Base-by-base conservation (phyloP, 23 red algal genomes). In the Gracilaria gracilis region DNA sequence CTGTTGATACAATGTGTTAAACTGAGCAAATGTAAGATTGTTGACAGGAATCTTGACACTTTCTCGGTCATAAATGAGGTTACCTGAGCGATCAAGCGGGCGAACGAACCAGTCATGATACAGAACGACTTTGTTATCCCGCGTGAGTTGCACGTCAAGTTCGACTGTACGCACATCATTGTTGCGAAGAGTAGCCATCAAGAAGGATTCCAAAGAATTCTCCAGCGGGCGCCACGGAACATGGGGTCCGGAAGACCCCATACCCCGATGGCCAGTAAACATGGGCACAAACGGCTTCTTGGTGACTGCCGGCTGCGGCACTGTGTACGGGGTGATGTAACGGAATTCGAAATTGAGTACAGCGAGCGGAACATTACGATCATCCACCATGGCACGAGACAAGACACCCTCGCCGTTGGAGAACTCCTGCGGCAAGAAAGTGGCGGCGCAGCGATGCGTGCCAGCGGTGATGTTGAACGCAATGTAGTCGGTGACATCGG, bases 61-160 rank as follows among this genome's bases (percentile, higher is more conserved):
- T 58, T 80, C 50, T 25, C 62, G 9, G 48, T 58, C 94, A 64
- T 82, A 61, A 12, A 82, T 7, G 36, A 27, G 54, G 64, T 82
- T 6, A 21, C 82, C 82, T 4, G 93, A 80, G 42, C 85, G 64
- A 46, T 88, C 88, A 11, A 11, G 35, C 9, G 83, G 82, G 9
- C 59, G 72, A 61, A 96, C 82, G 70, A 95, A 96, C 81, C 88
- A 94, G 39, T 98, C 93, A 61, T 98, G 97, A 72, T 86, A 95
- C 8, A 98, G 61, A 1, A 98, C 81, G 4, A 93, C 89, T 17
- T 79, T 47, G 23, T 93, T 93, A 58, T 98, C 97, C 1, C 86
- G 81, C 15, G 93, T 96, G 46, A 96, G 82, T 46, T 98, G 97
- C 15, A 98, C 94, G 69, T 98, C 97, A 47, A 98, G 82, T 69